phyloP scores from a whole-genome alignment of 306 rosid genomes.

The Sophora flavescens region DNA sequence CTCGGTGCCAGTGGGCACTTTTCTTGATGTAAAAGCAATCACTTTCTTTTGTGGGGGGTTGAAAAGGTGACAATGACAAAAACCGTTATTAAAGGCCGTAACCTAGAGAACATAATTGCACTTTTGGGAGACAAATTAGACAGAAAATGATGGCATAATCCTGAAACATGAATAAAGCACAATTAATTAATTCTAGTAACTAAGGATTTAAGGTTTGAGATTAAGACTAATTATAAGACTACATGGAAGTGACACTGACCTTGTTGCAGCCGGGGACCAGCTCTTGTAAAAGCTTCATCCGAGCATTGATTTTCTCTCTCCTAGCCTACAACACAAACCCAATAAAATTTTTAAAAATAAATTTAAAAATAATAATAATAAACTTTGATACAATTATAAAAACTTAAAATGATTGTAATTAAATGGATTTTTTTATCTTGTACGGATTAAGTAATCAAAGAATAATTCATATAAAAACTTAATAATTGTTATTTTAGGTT shows the following conservation, averaged over 20 bases:
- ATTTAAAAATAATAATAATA: neutral
- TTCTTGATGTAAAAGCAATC: constrained; percentile 68
- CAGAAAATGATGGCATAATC: constrained; percentile 50
- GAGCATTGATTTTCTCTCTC: constrained; percentile 98
- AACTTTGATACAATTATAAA: neutral
- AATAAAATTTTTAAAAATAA: neutral
- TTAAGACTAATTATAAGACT: constrained; percentile 34
- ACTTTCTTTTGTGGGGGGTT: constrained; percentile 28
- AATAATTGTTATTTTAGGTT: too few relatives aligned
- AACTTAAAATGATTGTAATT: constrained; percentile 20
- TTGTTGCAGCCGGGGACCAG: constrained; percentile 98
- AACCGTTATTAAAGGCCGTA: constrained; percentile 52
- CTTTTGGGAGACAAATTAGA: constrained; percentile 61
- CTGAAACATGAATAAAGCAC: constrained; percentile 44
- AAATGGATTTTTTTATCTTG: neutral
- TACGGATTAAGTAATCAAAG: too few relatives aligned
- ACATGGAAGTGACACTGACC: constrained; percentile 60
- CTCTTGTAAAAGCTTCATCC: constrained; percentile 96
- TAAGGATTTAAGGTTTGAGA: constrained; percentile 36
- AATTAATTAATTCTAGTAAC: constrained; percentile 41
- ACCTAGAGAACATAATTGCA: constrained; percentile 49
- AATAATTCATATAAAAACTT: too few relatives aligned
- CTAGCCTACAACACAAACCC: constrained; percentile 70
- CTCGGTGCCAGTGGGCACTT: constrained; percentile 48
- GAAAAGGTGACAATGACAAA: constrained; percentile 59